Evolutionary conservation across 2,329 filamentous ascomycete genomes (phyloP), one percentile per base, ranked within the genome.

Genomic region (Penicillium frequentans): DNA sequence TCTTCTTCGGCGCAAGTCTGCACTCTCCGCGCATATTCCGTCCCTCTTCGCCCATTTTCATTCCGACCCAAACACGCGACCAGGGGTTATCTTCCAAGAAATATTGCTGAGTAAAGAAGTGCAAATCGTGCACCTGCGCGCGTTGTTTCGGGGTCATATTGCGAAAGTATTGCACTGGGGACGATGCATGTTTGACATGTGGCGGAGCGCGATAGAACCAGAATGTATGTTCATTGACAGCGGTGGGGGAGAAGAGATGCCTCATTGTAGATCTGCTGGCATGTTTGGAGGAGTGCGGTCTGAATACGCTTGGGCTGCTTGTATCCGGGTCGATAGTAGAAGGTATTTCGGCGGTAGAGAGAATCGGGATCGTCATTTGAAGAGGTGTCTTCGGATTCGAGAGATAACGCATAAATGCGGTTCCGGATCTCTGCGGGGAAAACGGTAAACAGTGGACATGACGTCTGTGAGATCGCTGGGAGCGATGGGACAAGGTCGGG

Each of bases 261-360:
- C 56, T 78, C 77, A 21, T 58, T 63, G 59, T 77, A 78, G 26
- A 75, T 60, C 2, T 70, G 63, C 6, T 74, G 71, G 48, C 75
- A 78, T 7, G 75, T 77, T 21, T 60, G 67, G 0, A 78, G 69
- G 16, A 79, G 65, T 5, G 62, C 27, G 4, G 65, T 73, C 45
- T 71, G 53, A n/a, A 72, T 66, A 57, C 49, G 61, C 16, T 56
- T 62, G 14, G 66, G 66, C 50, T 70, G 59, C 3, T 70, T 68
- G 58, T 76, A 74, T 10, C 60, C 64, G 9, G 70, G 70, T 2
- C 70, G 62, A 59, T 67, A 68, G 57, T 67, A 68, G 43, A 63
- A 63, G 6, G 61, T 62, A 21, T 69, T 57, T 42, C 37, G 52
- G 6, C 52, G 54, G 49, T 70, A 70, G 8, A 64, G 23, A 16